Evolutionary conservation across 2,329 filamentous ascomycete species (phyloP), one percentile per base, ranked within the genome.

Genomic region (Sclerotinia trifoliorum): DNA sequence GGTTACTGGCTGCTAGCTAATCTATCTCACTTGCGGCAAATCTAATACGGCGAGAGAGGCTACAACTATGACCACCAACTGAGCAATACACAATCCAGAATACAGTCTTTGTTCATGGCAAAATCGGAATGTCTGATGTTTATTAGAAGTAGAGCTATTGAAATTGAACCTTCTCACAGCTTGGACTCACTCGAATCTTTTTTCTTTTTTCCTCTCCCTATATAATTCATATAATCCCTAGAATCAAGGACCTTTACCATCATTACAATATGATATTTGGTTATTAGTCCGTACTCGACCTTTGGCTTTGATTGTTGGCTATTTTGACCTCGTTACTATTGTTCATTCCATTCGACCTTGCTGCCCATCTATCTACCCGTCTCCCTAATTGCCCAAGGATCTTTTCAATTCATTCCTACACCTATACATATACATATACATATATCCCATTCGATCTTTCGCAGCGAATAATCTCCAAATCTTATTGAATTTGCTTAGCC

Each of bases 111-210:
- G 24, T 61, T 61, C 55, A 42, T 35, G 32, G 44, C 6, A 42
- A 61, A 61, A 48, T 61, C 26, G 10, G 13, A 24, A 49, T 62
- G 58, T 49, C 46, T 61, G 26, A 61, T 61, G 35, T 49, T 49
- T 35, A 35, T 35, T 35, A 35, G 35, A 39, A 3, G 39, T 10
- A 39, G 39, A 39, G 39, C 39, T 39, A 39, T 39, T 51, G 44
- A 62, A 62, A 62, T 39, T 48, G 42, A 35, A 49, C 21, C 13
- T 49, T 51, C 58, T 39, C 29, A 26, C 58, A 62, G 58, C 58
- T 62, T 49, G 46, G 58, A 51, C 58, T 35, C 29, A 51, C 58
- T 24, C 29, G 11, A 35, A 61, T 35, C 29, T 7, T n/a, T 10
- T n/a, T 42, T n/a, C 10, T 24, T 8, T 11, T 3, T 11, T 10